Evolutionary conservation across 306 rosid genomes (phyloP), one percentile per base, ranked within the genome.

Genomic region (Citrullus mucosospermus): DNA sequence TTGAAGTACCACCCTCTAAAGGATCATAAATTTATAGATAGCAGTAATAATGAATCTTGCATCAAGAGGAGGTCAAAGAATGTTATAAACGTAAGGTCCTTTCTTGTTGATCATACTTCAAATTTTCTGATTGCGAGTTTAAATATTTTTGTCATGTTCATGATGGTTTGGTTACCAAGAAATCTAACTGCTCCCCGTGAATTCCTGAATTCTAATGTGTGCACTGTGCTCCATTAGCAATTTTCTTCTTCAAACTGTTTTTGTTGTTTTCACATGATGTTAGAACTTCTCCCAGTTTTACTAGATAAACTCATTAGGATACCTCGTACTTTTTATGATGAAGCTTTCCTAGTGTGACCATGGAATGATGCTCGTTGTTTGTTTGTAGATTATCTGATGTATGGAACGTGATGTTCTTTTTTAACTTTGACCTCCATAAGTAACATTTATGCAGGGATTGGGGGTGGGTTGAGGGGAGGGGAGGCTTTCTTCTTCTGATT

Each of bases 1-100:
- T 78, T 92, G 84, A 88, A 61, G 25, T 92, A 94, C 89, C 88
- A 92, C 81, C 98, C 98, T 83, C 70, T 92, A 25, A 60, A 28
- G 78, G 85, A 81, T 82, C 67, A 39, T 32, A 84, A 58, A 74
- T 79, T 54, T 62, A 20, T 38, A 6, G 48, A 81, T 66, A 59
- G 74, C 17, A 39, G 57, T 72, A 86, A 77, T 22, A 81, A 28
- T 48, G 86, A 77, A 56, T 68, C 51, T 48, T 48, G 25, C n/a
- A 1, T 78, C 80, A 85, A 75, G 85, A 94, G 87, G 87, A 92
- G 78, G 86, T 55, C 79, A 68, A 89, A 84, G 20, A 58, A 48
- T 48, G 58, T 15, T 48, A 14, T 70, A 22, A 46, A 71, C 13
- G 76, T 48, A 71, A 71, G 56, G 58, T 30, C 8, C 76, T 71